These are phyloP conservation scores for Trypanosoma boissoni DNA, from an alignment of 208 protist species.

Conservation along the genomic window DNA sequence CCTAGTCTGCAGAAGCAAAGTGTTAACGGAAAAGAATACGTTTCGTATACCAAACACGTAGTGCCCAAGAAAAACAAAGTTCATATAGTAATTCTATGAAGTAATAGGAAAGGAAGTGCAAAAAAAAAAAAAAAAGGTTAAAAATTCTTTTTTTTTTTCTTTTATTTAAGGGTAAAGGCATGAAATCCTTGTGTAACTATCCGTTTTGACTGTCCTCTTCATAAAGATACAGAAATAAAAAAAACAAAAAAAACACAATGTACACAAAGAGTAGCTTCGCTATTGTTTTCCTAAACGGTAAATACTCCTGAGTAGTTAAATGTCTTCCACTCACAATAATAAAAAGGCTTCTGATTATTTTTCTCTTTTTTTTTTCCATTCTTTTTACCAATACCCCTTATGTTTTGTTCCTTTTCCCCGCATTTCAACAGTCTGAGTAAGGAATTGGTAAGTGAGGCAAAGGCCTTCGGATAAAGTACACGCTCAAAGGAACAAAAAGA, in stretches of 20 bases:
- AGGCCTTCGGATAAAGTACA: no score
- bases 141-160: not conserved
- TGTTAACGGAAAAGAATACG: conserved; percentile 16
- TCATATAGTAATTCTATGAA: not conserved
- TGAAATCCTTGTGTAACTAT: no score
- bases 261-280: not conserved
- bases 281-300: not conserved
- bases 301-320: not conserved
- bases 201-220: no score
- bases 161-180: no score
- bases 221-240: not conserved
- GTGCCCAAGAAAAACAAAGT: not conserved
- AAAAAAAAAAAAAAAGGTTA: conserved; percentile 1
- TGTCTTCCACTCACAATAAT: no score
- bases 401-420: conserved; percentile 14
- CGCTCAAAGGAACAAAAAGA: no score
- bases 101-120: not conserved
- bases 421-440: conserved; percentile 11
- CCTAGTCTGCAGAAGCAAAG: conserved; percentile 19
- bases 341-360: not conserved
- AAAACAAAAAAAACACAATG: not conserved
- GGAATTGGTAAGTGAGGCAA: no score
- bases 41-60: no score
- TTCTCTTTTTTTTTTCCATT: conserved; percentile 9
- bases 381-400: conserved; percentile 18